phyloP scores from a whole-genome alignment of 2,329 filamentous ascomycete species.

The Nemania serpens region DNA sequence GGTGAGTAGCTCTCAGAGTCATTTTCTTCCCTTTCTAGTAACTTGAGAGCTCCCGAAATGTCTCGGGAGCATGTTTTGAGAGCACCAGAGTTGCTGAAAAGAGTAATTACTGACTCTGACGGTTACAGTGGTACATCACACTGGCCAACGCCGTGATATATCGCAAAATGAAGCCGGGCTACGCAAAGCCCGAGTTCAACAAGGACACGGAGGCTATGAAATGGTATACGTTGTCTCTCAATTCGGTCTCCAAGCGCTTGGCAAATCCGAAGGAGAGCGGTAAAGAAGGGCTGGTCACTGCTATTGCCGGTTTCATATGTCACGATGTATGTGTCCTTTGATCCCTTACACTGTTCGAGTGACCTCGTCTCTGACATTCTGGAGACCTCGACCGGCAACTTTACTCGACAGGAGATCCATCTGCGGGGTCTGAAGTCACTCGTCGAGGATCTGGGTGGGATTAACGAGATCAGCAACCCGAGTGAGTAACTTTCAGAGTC shows the following conservation, averaged over 20 bases:
- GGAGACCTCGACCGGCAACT: slow-evolving; percentile 34
- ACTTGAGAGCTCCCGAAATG: too few relatives aligned
- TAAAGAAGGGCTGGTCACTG: slow-evolving; percentile 35
- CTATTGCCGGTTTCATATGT: slow-evolving; percentile 36
- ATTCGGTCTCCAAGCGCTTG: slow-evolving; percentile 33
- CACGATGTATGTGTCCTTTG: slow-evolving; percentile 30
- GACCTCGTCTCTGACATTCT: slow-evolving; percentile 6
- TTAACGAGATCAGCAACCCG: slow-evolving; percentile 32
- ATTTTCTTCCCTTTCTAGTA: too few relatives aligned
- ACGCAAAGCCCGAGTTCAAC: slow-evolving; percentile 27
- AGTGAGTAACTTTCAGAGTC: too few relatives aligned
- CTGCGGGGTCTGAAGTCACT: slow-evolving; percentile 36
- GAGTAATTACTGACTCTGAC: too few relatives aligned
- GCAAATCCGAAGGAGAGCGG: slow-evolving; percentile 25
- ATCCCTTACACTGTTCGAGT: neutral
- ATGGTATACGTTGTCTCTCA: slow-evolving; percentile 36
- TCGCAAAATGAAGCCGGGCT: slow-evolving; percentile 20
- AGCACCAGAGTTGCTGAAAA: too few relatives aligned
- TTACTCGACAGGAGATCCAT: slow-evolving; percentile 34
- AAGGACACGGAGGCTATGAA: slow-evolving; percentile 33
- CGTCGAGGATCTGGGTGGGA: slow-evolving; percentile 34
- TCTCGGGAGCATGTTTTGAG: too few relatives aligned
- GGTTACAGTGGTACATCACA: slow-evolving; percentile 39
- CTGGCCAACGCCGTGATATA: slow-evolving; percentile 35
- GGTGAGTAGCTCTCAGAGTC: too few relatives aligned